Conservation (phyloP, 1,139 yeast genomes). For the Geotrichum restrictum region DNA sequence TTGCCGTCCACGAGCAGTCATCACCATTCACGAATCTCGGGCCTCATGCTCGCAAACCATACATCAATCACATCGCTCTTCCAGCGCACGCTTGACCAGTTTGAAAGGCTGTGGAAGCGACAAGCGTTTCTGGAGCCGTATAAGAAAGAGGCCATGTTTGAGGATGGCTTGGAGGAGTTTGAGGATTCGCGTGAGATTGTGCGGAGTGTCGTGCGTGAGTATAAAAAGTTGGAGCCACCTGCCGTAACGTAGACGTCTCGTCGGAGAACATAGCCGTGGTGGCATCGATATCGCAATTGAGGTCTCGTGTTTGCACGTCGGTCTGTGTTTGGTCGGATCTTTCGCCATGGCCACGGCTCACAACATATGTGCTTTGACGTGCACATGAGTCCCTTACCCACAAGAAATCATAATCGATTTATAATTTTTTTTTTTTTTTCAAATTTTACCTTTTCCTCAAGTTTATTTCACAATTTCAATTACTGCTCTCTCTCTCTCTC, state of each 20-base stretch:
- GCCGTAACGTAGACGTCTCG: not conserved
- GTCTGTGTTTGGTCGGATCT: too few species aligned
- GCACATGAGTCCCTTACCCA: too few species aligned
- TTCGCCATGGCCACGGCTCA: too few species aligned
- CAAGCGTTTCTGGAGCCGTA: slow-evolving; percentile 85
- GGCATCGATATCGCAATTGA: too few species aligned
- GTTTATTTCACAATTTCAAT: too few species aligned
- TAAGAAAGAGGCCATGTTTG: slow-evolving; percentile 52
- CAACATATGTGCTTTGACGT: too few species aligned
- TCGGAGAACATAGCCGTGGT: too few species aligned
- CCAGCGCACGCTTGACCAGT: slow-evolving; percentile 66
- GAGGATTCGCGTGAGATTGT: slow-evolving; percentile 74
- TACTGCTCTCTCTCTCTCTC: too few species aligned
- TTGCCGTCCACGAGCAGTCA: slow-evolving; percentile 27
- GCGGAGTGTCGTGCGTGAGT: slow-evolving; percentile 66
- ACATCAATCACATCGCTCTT: slow-evolving; percentile 67
- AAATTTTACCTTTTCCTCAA: too few species aligned
- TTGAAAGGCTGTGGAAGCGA: slow-evolving; percentile 72
- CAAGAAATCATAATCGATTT: too few species aligned
- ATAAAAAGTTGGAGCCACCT: slow-evolving; percentile 46
- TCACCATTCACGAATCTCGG: slow-evolving; percentile 43
- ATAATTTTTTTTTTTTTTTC: too few species aligned
- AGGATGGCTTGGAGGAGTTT: slow-evolving; percentile 71
- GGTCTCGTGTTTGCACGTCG: too few species aligned
- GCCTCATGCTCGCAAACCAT: slow-evolving; percentile 74